These are phyloP conservation scores for Paraphoma chrysanthemicola DNA, from an alignment of 2,329 filamentous ascomycete genomes.

Conservation along the genomic window DNA sequence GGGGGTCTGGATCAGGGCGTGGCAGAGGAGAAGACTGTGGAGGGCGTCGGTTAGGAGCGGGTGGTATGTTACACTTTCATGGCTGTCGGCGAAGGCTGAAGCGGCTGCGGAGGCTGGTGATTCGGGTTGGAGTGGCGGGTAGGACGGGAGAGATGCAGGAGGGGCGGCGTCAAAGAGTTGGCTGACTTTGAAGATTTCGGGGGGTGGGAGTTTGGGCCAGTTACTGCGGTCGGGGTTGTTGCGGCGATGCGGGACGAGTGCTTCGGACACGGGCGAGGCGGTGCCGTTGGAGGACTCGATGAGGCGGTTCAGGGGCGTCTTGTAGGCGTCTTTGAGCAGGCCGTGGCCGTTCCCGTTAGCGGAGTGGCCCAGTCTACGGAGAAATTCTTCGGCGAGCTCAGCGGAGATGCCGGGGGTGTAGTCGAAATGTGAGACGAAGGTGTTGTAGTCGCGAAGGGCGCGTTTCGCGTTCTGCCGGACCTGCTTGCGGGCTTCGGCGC, in stretches of 20 bases:
- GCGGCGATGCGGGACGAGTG: conserved; percentile 53
- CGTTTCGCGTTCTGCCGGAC: conserved; percentile 78
- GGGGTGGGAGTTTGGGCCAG: conserved; percentile 57
- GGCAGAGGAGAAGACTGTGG: conserved; percentile 78
- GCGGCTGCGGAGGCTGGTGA: conserved; percentile 43
- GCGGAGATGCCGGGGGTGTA: conserved; percentile 76
- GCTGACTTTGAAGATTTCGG: conserved; percentile 63
- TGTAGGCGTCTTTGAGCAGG: conserved; percentile 6
- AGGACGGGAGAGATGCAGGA: conserved; percentile 71
- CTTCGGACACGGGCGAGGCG: conserved; percentile 43
- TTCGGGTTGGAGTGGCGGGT: conserved; percentile 56
- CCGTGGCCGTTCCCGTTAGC: conserved; percentile 23
- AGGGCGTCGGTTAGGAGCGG: conserved; percentile 80
- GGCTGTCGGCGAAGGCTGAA: conserved; percentile 51
- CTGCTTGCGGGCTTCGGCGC: conserved; percentile 68
- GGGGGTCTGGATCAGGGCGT: conserved; percentile 81
- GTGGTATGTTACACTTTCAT: conserved; percentile 79
- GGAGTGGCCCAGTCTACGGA: conserved; percentile 34
- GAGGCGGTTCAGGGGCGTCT: conserved; percentile 30
- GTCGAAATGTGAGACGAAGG: conserved; percentile 76
- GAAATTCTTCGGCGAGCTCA: conserved; percentile 64
- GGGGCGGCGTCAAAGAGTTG: conserved; percentile 75
- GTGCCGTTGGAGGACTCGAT: conserved; percentile 30
- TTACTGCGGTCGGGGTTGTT: conserved; percentile 43
- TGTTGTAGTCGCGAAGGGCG: conserved; percentile 75